Percentiles rank a stretch among this genome's conserved stretches.
Evolutionary conservation across 495 filamentous ascomycete genomes (phyloP).

Genomic region (Staphylotrichum tortipilum): DNA sequence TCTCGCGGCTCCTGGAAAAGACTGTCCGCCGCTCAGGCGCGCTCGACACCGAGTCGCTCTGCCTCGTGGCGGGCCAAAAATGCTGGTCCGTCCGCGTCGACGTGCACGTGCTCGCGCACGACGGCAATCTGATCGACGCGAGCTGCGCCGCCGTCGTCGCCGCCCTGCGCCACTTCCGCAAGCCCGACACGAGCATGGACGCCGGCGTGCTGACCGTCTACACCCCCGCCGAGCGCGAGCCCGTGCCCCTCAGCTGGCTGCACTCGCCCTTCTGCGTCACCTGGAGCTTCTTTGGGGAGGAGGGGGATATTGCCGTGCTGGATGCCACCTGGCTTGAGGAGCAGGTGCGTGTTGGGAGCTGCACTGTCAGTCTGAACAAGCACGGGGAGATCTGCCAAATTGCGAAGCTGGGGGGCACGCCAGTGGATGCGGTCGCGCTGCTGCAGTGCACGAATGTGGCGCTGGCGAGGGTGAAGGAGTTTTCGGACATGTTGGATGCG

Average conservation of each 20-base stretch:
- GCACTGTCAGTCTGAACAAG: constrained; percentile 78
- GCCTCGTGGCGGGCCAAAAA: constrained; percentile 80
- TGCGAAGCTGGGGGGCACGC: constrained; percentile 73
- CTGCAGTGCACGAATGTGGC: constrained; percentile 62
- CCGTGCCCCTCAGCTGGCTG: constrained; percentile 78
- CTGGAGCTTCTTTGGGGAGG: constrained; percentile 67
- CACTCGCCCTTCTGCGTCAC: constrained; percentile 85
- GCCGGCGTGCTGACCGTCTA: constrained; percentile 77
- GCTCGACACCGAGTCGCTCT: constrained; percentile 89
- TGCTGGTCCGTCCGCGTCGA: constrained; percentile 86
- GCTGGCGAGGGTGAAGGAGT: constrained; percentile 66
- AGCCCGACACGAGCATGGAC: constrained; percentile 76
- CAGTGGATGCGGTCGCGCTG: constrained; percentile 67
- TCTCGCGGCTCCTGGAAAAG: constrained; percentile 83
- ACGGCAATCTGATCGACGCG: constrained; percentile 80
- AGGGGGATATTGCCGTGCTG: constrained; percentile 51
- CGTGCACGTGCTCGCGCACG: constrained; percentile 79
- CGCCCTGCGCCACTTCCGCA: constrained; percentile 79
- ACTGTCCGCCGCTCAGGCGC: constrained; percentile 85
- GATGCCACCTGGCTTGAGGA: constrained; percentile 81
- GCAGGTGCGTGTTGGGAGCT: constrained; percentile 71
- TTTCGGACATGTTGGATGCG: constrained; percentile 61
- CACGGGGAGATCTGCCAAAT: constrained; percentile 89
- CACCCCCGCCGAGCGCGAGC: constrained; percentile 73
- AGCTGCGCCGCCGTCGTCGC: constrained; percentile 79